Percentiles rank a stretch among this genome's conserved stretches.
These are phyloP conservation scores for Xylaria sp. DNA, from an alignment of 2,329 filamentous ascomycete genomes.

Conservation along the genomic window DNA sequence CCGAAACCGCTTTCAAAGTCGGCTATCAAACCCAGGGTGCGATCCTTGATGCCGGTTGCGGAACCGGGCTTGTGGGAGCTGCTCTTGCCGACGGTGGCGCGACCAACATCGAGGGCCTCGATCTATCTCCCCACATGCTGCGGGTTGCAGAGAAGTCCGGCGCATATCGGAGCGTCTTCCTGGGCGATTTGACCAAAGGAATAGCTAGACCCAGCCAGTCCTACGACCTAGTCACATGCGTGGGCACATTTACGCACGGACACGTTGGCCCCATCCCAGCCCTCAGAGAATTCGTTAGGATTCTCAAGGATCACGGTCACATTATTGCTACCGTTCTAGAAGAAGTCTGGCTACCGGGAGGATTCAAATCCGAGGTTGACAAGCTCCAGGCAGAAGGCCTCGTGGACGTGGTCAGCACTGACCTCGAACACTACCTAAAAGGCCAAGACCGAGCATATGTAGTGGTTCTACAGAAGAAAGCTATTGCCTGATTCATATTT, in stretches of 20 bases:
- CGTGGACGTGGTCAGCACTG: conserved; percentile 14
- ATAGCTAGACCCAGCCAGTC: conserved; percentile 54
- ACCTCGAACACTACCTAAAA: conserved; percentile 25
- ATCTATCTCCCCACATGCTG: conserved; percentile 65
- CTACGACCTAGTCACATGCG: conserved; percentile 64
- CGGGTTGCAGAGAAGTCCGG: conserved; percentile 60
- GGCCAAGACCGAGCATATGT: conserved; percentile 25
- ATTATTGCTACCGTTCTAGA: conserved; percentile 63
- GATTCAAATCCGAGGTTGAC: conserved; percentile 60
- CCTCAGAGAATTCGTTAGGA: conserved; percentile 61
- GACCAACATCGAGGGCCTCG: conserved; percentile 62
- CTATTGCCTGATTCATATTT: background rate
- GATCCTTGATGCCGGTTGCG: conserved; percentile 66
- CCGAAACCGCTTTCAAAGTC: conserved; percentile 52
- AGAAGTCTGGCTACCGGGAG: conserved; percentile 60
- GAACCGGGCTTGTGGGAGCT: conserved; percentile 64
- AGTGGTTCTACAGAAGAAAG: conserved; percentile 12
- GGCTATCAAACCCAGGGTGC: conserved; percentile 41
- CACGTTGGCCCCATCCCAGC: conserved; percentile 62
- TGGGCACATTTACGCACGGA: conserved; percentile 65
- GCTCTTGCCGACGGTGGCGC: conserved; percentile 58
- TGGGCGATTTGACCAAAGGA: conserved; percentile 59
- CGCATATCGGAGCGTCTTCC: conserved; percentile 58
- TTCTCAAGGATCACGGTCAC: conserved; percentile 59
- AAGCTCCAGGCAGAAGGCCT: conserved; percentile 47